These are phyloP conservation scores for Blastobotrys mokoenaii DNA, from an alignment of 805 yeast species.

Conservation along the genomic window DNA sequence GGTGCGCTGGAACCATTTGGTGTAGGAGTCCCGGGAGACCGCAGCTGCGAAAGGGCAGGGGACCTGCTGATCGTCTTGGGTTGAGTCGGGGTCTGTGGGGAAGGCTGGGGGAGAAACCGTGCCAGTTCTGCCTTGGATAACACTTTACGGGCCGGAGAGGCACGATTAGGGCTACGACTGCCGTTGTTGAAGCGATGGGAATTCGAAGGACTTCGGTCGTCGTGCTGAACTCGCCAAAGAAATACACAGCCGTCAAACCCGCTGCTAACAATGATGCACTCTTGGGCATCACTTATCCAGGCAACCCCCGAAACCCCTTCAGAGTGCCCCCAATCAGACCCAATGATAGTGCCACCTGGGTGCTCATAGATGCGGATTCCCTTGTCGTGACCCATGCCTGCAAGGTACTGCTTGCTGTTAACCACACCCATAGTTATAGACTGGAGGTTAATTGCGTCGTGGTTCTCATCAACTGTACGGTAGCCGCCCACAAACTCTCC, in stretches of 20 bases:
- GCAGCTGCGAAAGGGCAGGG: background rate
- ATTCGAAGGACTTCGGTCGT: background rate
- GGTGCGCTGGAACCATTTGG: background rate
- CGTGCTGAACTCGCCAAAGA: conserved; percentile 13
- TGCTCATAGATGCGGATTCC: conserved; percentile 44
- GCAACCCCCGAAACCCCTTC: conserved; percentile 41
- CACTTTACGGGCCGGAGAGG: conserved; percentile 16
- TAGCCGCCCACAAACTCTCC: conserved; percentile 32
- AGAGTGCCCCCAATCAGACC: conserved; percentile 54
- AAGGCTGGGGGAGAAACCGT: conserved; percentile 5
- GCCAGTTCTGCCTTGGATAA: conserved; percentile 17
- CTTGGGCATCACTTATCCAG: conserved; percentile 10
- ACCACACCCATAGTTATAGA: conserved; percentile 10
- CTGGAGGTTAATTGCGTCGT: conserved; percentile 10
- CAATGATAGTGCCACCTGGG: conserved; percentile 37
- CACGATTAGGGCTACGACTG: background rate
- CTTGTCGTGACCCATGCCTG: conserved; percentile 42
- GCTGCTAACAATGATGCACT: conserved; percentile 15
- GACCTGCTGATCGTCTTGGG: background rate
- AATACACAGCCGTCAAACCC: conserved; percentile 23
- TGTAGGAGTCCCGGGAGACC: background rate
- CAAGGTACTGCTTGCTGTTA: conserved; percentile 16
- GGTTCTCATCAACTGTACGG: conserved; percentile 32
- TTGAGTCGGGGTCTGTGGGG: conserved; percentile 3
- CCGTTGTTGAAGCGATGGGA: background rate